phyloP scores from a whole-genome alignment of 768 basidiomycete genomes.

The Gymnopilus junonius region DNA sequence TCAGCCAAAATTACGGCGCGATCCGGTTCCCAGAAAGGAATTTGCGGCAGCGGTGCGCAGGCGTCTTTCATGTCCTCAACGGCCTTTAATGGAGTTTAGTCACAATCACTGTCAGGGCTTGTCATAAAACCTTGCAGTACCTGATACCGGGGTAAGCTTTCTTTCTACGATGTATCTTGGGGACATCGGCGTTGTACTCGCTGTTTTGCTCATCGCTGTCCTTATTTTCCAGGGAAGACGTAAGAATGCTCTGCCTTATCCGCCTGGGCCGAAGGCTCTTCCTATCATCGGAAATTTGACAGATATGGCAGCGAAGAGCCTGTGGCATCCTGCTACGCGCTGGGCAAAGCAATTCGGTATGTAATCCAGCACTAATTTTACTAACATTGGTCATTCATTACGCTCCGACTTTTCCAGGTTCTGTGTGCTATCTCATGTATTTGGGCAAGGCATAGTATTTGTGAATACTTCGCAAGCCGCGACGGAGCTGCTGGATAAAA shows the following conservation, averaged over 20 bases:
- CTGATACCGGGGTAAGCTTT: too few relatives aligned
- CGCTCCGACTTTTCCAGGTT: background rate
- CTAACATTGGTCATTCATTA: too few relatives aligned
- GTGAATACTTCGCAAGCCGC: conserved; percentile 17
- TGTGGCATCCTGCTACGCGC: background rate
- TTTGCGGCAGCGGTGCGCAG: too few relatives aligned
- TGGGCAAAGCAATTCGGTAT: conserved; percentile 1
- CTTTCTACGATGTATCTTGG: too few relatives aligned
- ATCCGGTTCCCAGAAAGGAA: too few relatives aligned
- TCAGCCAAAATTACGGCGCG: too few relatives aligned
- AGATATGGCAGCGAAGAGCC: background rate
- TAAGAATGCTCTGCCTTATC: background rate
- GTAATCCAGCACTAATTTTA: background rate
- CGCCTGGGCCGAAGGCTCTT: conserved; percentile 3
- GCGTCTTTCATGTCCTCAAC: too few relatives aligned
- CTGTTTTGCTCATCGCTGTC: too few relatives aligned
- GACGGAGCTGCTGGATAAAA: conserved; percentile 17
- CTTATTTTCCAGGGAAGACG: background rate
- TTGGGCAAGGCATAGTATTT: conserved; percentile 17
- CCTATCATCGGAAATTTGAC: conserved; percentile 3
- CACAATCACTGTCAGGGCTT: too few relatives aligned
- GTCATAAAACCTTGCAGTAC: too few relatives aligned
- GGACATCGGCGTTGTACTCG: too few relatives aligned
- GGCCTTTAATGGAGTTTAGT: too few relatives aligned
- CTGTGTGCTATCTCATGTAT: conserved; percentile 15